Conservation (phyloP, 306 rosid species). For the Albizia julibrissin region DNA sequence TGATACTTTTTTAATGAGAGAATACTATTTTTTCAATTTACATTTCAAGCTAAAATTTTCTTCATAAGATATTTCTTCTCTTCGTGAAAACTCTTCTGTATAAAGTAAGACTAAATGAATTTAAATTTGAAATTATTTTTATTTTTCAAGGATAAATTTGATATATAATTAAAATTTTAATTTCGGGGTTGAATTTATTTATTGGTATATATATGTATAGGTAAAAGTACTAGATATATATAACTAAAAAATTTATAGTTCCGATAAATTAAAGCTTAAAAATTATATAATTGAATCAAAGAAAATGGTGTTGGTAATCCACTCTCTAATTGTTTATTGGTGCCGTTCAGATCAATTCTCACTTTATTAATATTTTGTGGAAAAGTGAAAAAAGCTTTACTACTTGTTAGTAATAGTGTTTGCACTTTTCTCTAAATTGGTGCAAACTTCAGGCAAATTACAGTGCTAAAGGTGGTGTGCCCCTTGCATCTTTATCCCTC, state of each 20-base stretch:
- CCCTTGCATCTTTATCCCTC: too few relatives aligned
- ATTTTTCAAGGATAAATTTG: not conserved
- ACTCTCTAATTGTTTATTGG: not conserved
- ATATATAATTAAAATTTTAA: not conserved
- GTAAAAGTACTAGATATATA: not conserved
- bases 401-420: not conserved
- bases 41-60: not conserved
- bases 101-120: not conserved
- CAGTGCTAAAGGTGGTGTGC: too few relatives aligned
- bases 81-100: not conserved
- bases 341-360: not conserved
- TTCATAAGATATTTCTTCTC: too few relatives aligned
- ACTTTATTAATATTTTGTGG: not conserved
- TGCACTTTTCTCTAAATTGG: not conserved
- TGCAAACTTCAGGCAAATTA: not conserved
- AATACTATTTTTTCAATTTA: too few relatives aligned
- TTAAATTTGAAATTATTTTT: not conserved
- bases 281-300: not conserved
- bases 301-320: not conserved
- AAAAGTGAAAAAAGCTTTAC: not conserved
- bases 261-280: too few relatives aligned
- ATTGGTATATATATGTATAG: not conserved
- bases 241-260: too few relatives aligned
- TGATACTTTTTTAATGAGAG: too few relatives aligned
- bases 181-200: not conserved